phyloP scores from a whole-genome alignment of 139 green algal species.

The Closterium sp. region DNA sequence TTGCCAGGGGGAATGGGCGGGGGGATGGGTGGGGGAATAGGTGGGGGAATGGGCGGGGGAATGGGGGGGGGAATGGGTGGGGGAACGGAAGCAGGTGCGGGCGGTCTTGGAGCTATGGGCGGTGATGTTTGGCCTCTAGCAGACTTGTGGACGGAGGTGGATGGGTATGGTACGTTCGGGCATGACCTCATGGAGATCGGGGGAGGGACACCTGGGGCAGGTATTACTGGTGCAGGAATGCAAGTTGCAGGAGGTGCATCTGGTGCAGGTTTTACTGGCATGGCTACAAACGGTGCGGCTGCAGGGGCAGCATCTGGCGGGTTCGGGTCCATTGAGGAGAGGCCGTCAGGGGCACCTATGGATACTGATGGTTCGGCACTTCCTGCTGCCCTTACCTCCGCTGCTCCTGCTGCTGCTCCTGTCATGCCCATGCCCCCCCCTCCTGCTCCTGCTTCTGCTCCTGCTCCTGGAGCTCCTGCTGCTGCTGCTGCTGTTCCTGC shows the following conservation, averaged over 20 bases:
- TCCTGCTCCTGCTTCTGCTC: neutral
- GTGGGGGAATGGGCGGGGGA: neutral
- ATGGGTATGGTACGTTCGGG: neutral
- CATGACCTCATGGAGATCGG: neutral
- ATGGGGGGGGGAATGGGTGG: neutral
- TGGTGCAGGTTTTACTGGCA: neutral
- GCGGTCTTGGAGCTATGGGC: neutral
- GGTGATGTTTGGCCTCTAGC: neutral
- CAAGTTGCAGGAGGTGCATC: no score
- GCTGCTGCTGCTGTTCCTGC: no score
- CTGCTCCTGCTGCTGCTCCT: neutral
- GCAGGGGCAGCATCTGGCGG: neutral
- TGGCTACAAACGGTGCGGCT: no score
- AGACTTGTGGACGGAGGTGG: neutral
- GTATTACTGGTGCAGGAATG: neutral
- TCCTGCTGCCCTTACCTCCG: neutral
- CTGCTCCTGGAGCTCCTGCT: neutral
- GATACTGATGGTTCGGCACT: neutral
- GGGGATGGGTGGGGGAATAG: neutral
- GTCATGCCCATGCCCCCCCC: neutral
- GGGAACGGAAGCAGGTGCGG: neutral
- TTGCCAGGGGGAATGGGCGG: neutral
- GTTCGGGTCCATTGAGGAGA: neutral
- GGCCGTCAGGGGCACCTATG: neutral
- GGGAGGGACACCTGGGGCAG: neutral